Base-by-base conservation (phyloP, 1,284 basidiomycete genomes). In the Naganishia sp. region DNA sequence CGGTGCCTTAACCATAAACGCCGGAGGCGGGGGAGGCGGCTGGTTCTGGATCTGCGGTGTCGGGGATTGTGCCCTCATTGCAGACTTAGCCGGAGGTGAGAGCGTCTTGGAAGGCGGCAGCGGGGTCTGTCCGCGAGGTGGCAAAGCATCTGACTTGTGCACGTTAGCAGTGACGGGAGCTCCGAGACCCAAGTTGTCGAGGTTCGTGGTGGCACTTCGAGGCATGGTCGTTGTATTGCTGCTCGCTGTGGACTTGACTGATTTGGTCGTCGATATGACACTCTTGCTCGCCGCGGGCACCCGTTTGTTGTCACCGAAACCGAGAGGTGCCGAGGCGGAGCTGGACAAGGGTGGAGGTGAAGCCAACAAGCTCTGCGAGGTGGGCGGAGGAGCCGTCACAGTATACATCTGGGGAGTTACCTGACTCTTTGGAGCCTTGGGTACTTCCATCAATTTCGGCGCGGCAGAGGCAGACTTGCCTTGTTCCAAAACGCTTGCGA, bases 21-120 rank as follows among this genome's bases (percentile, higher is more conserved):
- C 52, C 10, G 65, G 65, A 25, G 56, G 65, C 13, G 64, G 48
- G 9, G 65, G 57, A 21, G 39, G 52, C 31, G 45, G 46, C 18
- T 42, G 31, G 39, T 36, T 49, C 44, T 46, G 64, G 43, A 25
- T 44, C 0, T n/a, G 46, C 6, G 67, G 63, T 6, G 63, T 48
- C 16, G 67, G 67, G 3, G 64, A 74, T 4, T 74, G 70, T 2
- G 79, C 73, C 46, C 79, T 72, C 52, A 79, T 71, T 18, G 79
- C 77, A 9, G 78, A 79, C 66, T 79, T 80, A 21, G 78, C 71
- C 1, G 79, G 78, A 16, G 79, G 78, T 28, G 72, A 72, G n/a
- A 72, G 68, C 71, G 70, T 45, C 69, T 73, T 68, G 69, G 71
- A 70, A 3, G 77, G 77, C 0, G 79, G 77, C 10, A 79, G 70